These are phyloP conservation scores for Neurospora hispaniola DNA, from an alignment of 495 filamentous ascomycete species.

Conservation along the genomic window DNA sequence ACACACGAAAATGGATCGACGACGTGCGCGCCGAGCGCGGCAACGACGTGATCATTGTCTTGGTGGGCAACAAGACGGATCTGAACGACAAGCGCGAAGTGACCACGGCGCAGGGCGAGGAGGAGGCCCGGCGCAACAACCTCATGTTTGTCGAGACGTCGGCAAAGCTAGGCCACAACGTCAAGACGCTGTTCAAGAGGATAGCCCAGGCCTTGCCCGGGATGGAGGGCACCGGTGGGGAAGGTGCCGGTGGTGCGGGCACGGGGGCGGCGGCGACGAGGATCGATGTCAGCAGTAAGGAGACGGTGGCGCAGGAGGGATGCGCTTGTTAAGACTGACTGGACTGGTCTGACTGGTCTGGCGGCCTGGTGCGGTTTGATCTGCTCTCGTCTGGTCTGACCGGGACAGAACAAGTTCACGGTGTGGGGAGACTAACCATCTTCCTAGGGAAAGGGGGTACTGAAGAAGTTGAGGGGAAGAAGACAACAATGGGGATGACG, in stretches of 20 bases:
- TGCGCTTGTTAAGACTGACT: constrained; percentile 55
- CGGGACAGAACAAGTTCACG: background rate
- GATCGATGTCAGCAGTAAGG: constrained; percentile 92
- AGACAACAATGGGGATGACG: background rate
- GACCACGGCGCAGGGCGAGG: constrained; percentile 86
- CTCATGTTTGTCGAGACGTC: constrained; percentile 98
- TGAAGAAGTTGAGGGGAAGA: background rate
- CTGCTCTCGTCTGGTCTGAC: no score
- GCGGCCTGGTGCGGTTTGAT: background rate
- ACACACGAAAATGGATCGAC: constrained; percentile 98
- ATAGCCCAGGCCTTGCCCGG: constrained; percentile 96
- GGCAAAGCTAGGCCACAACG: constrained; percentile 95
- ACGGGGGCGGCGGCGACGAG: constrained; percentile 27
- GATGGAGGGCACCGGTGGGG: constrained; percentile 76
- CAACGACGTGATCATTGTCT: constrained; percentile 95
- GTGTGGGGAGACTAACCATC: background rate
- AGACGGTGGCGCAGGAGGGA: constrained; percentile 58
- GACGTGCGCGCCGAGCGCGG: constrained; percentile 94
- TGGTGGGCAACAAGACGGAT: constrained; percentile 99
- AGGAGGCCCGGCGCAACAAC: constrained; percentile 95
- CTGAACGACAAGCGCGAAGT: constrained; percentile 95
- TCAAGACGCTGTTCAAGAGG: constrained; percentile 90
- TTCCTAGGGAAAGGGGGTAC: background rate
- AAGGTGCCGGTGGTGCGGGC: background rate
- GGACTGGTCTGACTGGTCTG: no score